Percentiles rank a stretch among this genome's conserved stretches.
Evolutionary conservation across 164 flowering plant genomes (phyloP).

Genomic region (Magnolia kwangsiensis): DNA sequence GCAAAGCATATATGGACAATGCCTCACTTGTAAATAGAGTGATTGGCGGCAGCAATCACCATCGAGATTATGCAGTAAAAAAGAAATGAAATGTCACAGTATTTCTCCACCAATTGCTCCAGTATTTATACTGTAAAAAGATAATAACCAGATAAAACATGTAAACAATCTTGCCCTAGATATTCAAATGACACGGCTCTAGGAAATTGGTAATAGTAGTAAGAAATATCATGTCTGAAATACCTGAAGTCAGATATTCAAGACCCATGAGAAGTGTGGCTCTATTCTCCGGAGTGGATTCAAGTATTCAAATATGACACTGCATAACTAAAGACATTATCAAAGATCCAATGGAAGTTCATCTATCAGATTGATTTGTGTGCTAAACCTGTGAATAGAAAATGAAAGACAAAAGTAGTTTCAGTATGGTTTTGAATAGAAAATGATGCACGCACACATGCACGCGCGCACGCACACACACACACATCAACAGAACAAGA

Average conservation of each 20-base stretch:
- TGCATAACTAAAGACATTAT: constrained; percentile 26
- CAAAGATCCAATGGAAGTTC: background rate
- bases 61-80: constrained; percentile 69
- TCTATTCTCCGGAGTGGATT: constrained; percentile 60
- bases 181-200: no score
- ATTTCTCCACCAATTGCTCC: constrained; percentile 94
- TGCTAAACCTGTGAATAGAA: background rate
- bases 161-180: no score
- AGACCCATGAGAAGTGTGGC: constrained; percentile 77
- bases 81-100: constrained; percentile 70
- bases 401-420: background rate
- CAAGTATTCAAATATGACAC: constrained; percentile 85
- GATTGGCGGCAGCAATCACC: constrained; percentile 60
- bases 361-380: background rate
- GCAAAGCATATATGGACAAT: background rate
- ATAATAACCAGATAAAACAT: no score
- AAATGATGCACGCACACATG: no score
- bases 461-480: no score
- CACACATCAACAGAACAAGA: no score
- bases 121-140: constrained; percentile 94
- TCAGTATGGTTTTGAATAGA: no score
- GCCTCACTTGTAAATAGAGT: no score
- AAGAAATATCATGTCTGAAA: background rate
- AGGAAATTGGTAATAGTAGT: background rate
- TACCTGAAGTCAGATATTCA: constrained; percentile 94